phyloP scores from a whole-genome alignment of 352 stramenopile genomes.

The Phytophthora podocarpi region DNA sequence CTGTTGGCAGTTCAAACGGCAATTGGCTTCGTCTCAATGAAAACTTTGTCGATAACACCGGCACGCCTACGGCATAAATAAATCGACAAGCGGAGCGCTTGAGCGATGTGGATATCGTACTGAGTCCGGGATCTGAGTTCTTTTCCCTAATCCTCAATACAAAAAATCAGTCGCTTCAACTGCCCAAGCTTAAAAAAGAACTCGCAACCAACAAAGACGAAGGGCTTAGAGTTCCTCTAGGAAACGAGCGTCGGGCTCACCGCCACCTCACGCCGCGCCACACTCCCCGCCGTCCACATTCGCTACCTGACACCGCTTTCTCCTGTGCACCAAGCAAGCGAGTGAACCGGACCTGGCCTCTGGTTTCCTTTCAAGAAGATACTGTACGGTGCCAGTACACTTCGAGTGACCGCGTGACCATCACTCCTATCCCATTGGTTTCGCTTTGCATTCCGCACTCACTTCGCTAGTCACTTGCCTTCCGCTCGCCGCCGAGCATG shows the following conservation, averaged over 20 bases:
- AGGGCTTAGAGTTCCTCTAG: neutral
- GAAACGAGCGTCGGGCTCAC: conserved; percentile 1
- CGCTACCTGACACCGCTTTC: neutral
- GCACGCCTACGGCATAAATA: no score
- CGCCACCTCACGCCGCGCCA: no score
- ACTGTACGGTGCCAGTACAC: neutral
- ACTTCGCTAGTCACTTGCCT: neutral
- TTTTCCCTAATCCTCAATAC: neutral
- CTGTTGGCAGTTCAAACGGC: neutral
- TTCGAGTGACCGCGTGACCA: conserved; percentile 24
- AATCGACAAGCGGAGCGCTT: no score
- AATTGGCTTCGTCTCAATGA: neutral
- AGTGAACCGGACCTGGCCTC: neutral
- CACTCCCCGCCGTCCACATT: neutral
- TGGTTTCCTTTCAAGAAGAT: conserved; percentile 10
- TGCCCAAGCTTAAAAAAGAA: conserved; percentile 9
- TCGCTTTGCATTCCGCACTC: conserved; percentile 11
- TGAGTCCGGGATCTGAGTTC: no score
- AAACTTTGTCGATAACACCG: no score
- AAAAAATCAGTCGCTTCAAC: neutral
- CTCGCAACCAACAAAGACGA: neutral
- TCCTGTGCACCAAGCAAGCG: neutral
- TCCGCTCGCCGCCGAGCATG: conserved; percentile 26
- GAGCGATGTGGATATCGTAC: no score
- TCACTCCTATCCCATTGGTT: conserved; percentile 25